Percentiles rank a stretch among this genome's conserved stretches.
These are phyloP conservation scores for Boletus speciosus DNA, from an alignment of 768 basidiomycete species.

Conservation along the genomic window DNA sequence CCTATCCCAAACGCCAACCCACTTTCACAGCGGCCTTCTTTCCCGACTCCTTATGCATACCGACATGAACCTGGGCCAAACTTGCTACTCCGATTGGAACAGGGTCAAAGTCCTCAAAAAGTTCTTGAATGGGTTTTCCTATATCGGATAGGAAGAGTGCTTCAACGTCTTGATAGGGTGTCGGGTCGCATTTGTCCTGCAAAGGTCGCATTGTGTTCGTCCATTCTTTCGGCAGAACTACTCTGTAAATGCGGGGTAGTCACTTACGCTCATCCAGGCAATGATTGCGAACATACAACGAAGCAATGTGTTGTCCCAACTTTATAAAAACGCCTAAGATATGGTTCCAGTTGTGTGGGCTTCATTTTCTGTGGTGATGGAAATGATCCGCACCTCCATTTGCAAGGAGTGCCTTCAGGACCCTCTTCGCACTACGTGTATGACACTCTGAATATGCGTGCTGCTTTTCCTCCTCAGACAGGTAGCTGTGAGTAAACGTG, in stretches of 20 bases:
- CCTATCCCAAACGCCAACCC: constrained; percentile 9
- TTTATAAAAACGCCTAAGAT: constrained; percentile 76
- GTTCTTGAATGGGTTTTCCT: constrained; percentile 61
- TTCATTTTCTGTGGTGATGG: background rate
- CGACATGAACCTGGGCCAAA: constrained; percentile 93
- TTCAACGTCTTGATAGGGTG: constrained; percentile 74
- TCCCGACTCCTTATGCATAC: constrained; percentile 65
- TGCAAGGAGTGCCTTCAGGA: constrained; percentile 78
- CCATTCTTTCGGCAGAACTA: constrained; percentile 64
- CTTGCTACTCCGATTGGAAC: constrained; percentile 93
- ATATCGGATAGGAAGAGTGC: constrained; percentile 77
- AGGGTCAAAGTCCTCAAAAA: constrained; percentile 85
- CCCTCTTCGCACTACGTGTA: constrained; percentile 71
- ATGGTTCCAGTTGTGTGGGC: background rate
- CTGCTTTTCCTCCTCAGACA: constrained; percentile 45
- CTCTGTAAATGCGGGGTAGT: constrained; percentile 28
- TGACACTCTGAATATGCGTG: constrained; percentile 77
- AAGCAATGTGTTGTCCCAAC: constrained; percentile 86
- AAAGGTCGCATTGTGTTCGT: constrained; percentile 54
- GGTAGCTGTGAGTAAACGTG: constrained; percentile 54
- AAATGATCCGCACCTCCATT: constrained; percentile 66
- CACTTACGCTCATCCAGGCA: constrained; percentile 17
- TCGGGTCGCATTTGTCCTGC: constrained; percentile 93
- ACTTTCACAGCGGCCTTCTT: constrained; percentile 85
- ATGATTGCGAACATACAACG: constrained; percentile 38